Percentiles rank a stretch among this genome's conserved stretches.
phyloP scores from a whole-genome alignment of 768 basidiomycete species.

The Pleurotus tuoliensis region DNA sequence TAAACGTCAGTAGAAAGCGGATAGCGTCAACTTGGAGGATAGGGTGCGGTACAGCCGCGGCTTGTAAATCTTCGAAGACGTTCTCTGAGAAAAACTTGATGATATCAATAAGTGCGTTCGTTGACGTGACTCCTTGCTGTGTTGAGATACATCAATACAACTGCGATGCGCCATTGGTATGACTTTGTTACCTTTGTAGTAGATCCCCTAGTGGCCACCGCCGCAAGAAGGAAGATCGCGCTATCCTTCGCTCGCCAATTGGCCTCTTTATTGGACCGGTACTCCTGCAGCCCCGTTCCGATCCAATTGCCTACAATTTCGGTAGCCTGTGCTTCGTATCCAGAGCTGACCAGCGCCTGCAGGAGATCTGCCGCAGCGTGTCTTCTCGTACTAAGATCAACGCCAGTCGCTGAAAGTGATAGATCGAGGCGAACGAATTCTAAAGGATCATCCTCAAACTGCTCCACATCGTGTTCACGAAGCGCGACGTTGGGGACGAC shows the following conservation, averaged over 20 bases:
- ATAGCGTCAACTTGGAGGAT: constrained; percentile 96
- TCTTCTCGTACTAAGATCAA: constrained; percentile 80
- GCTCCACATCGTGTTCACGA: constrained; percentile 86
- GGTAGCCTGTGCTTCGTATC: constrained; percentile 84
- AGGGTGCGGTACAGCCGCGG: constrained; percentile 71
- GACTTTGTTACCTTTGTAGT: constrained; percentile 63
- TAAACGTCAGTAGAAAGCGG: constrained; percentile 89
- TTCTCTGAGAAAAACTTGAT: constrained; percentile 94
- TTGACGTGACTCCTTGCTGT: constrained; percentile 90
- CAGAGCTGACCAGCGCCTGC: constrained; percentile 78
- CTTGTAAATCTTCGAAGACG: constrained; percentile 82
- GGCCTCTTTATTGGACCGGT: constrained; percentile 51
- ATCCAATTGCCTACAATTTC: constrained; percentile 87
- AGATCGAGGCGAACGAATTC: constrained; percentile 91
- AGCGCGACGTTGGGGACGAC: constrained; percentile 91
- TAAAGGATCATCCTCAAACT: constrained; percentile 95
- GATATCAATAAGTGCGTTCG: constrained; percentile 88
- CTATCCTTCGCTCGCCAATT: constrained; percentile 93
- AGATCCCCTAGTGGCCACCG: constrained; percentile 85
- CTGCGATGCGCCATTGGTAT: constrained; percentile 6
- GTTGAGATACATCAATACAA: neutral
- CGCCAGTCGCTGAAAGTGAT: constrained; percentile 51
- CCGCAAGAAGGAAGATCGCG: constrained; percentile 90
- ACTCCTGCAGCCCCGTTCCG: constrained; percentile 63
- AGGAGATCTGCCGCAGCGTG: constrained; percentile 96